These are phyloP conservation scores for Urochloa ruziziensis DNA, from an alignment of 176 grass and related monocot genomes.

Conservation along the genomic window DNA sequence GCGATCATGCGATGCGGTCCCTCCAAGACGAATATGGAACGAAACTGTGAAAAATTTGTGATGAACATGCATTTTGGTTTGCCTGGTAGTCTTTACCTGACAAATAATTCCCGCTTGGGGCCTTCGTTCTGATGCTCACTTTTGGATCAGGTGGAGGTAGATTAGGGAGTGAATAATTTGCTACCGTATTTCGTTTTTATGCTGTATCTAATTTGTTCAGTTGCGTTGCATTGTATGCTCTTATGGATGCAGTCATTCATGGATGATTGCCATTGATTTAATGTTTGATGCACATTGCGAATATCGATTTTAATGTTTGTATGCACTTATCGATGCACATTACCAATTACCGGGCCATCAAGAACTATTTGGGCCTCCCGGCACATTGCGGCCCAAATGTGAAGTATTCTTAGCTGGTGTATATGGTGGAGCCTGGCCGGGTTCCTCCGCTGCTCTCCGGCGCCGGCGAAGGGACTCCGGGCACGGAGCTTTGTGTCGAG, in stretches of 20 bases:
- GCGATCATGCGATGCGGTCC: no score
- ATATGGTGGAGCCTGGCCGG: no score
- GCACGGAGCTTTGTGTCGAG: no score
- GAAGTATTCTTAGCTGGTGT: no score
- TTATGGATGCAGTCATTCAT: conserved; percentile 21
- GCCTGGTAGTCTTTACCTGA: not conserved
- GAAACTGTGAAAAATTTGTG: conserved; percentile 17
- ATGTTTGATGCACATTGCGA: not conserved
- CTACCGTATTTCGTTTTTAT: conserved; percentile 10
- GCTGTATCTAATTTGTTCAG: conserved; percentile 31
- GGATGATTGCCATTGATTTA: not conserved
- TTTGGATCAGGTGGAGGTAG: not conserved
- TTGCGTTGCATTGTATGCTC: not conserved
- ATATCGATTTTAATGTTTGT: not conserved
- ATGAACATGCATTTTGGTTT: not conserved
- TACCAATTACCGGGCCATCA: no score
- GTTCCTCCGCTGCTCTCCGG: no score
- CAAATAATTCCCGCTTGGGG: conserved; percentile 36
- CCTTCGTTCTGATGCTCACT: not conserved
- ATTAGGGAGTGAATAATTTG: conserved; percentile 49
- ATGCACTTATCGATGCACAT: no score
- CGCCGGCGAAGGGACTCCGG: no score
- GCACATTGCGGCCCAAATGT: no score
- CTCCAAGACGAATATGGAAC: not conserved
- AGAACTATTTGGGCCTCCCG: no score